Conservation (phyloP, 441 rosid species). For the Adansonia grandidieri region DNA sequence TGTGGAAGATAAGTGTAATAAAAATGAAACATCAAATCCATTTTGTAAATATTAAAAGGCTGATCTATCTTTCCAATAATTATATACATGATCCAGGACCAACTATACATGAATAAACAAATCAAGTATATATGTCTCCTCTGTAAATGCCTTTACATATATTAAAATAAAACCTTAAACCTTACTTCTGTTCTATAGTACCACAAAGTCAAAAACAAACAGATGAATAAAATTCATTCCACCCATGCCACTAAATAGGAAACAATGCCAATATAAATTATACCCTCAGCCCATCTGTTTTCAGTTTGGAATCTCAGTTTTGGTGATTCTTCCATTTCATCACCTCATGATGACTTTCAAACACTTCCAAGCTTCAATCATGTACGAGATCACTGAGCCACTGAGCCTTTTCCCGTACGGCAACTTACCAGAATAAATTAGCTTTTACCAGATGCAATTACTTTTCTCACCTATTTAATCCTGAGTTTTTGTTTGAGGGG, state of each 20-base stretch:
- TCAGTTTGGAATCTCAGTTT: neutral
- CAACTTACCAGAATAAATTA: neutral
- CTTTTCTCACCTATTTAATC: slow-evolving; percentile 21
- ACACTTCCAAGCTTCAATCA: slow-evolving; percentile 2
- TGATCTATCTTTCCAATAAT: neutral
- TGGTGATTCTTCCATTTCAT: neutral
- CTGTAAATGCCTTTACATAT: neutral
- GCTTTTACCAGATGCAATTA: neutral
- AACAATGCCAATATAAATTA: neutral
- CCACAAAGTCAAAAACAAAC: neutral
- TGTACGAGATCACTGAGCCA: neutral
- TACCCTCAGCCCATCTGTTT: neutral
- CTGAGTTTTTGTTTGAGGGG: neutral
- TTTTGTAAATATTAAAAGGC: neutral
- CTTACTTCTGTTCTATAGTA: neutral
- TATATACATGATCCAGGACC: neutral
- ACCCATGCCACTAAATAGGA: neutral
- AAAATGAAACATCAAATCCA: neutral
- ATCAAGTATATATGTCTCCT: neutral
- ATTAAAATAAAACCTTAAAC: neutral
- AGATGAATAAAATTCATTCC: neutral
- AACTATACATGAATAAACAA: slow-evolving; percentile 9
- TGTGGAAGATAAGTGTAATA: neutral
- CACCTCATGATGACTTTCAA: neutral
- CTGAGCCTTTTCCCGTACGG: neutral